Evolutionary conservation across 371 early-diverging fungal species (phyloP).

Genomic region (Apophysomyces ossiformis): DNA sequence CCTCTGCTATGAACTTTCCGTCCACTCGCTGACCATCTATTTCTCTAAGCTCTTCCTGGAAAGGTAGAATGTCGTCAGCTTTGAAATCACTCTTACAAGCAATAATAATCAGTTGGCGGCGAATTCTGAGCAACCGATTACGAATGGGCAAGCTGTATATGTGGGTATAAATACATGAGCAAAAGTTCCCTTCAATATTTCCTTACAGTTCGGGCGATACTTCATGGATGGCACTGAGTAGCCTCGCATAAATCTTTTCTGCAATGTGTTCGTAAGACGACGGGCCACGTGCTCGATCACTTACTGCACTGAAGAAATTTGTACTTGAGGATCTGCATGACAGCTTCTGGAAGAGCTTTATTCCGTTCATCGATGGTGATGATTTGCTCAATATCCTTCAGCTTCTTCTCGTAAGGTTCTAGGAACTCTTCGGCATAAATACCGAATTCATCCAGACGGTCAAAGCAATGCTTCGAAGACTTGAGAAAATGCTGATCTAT

Average conservation of each 20-base stretch:
- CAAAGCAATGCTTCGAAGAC: slow-evolving; percentile 70
- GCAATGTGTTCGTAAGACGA: neutral
- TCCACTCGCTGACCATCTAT: slow-evolving; percentile 71
- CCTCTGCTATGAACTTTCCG: slow-evolving; percentile 69
- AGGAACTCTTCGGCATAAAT: slow-evolving; percentile 62
- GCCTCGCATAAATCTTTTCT: slow-evolving; percentile 37
- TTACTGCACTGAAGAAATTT: slow-evolving; percentile 51
- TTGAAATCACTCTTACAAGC: slow-evolving; percentile 48
- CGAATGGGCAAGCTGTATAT: slow-evolving; percentile 61
- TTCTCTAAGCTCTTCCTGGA: slow-evolving; percentile 70
- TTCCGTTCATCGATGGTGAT: slow-evolving; percentile 34
- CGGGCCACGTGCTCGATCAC: slow-evolving; percentile 12
- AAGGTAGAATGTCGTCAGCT: slow-evolving; percentile 46
- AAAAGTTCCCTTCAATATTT: neutral
- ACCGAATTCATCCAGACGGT: slow-evolving; percentile 69
- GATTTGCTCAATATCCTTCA: slow-evolving; percentile 45
- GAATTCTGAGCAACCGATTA: slow-evolving; percentile 65
- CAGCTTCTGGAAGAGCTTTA: slow-evolving; percentile 28
- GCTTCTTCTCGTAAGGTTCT: slow-evolving; percentile 38
- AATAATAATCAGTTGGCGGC: slow-evolving; percentile 60
- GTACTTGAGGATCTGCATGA: slow-evolving; percentile 38
- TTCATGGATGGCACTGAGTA: slow-evolving; percentile 46
- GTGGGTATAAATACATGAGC: neutral
- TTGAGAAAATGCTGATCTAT: neutral
- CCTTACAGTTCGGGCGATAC: slow-evolving; percentile 50